phyloP scores from a whole-genome alignment of 1,139 yeast species.

The Lodderomyces theae region DNA sequence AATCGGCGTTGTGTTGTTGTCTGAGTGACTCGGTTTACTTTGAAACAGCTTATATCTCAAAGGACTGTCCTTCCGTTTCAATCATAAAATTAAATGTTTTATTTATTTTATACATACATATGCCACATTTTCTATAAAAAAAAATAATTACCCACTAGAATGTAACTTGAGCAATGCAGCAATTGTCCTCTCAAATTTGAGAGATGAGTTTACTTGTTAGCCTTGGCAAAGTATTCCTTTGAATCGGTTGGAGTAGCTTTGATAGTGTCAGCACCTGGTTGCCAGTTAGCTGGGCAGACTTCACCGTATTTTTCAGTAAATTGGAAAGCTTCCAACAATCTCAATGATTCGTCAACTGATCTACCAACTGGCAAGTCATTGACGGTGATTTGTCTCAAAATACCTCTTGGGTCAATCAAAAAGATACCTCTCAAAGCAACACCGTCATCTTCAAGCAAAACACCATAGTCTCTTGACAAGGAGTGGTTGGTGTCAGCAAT shows the following conservation, averaged over 20 bases:
- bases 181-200: background rate
- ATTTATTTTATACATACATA: background rate
- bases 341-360: conserved; percentile 94
- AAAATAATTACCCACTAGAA: background rate
- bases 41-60: too few relatives aligned
- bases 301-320: conserved; percentile 98
- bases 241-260: conserved; percentile 81
- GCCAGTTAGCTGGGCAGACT: conserved; percentile 99
- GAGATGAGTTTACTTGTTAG: conserved; percentile 32
- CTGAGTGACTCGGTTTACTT: too few relatives aligned
- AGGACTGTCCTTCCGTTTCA: too few relatives aligned
- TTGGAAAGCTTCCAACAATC: conserved; percentile 98
- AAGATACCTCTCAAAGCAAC: conserved; percentile 96
- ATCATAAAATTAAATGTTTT: background rate
- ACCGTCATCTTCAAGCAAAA: conserved; percentile 92
- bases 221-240: conserved; percentile 75
- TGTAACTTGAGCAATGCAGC: background rate
- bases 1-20: too few relatives aligned
- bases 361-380: conserved; percentile 99
- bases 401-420: conserved; percentile 94
- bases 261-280: conserved; percentile 93
- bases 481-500: conserved; percentile 96
- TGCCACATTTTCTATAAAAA: background rate
- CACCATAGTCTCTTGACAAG: conserved; percentile 94
- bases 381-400: conserved; percentile 92